Conservation (phyloP, 2,329 filamentous ascomycete genomes). For the Colletotrichum euphorbiae region DNA sequence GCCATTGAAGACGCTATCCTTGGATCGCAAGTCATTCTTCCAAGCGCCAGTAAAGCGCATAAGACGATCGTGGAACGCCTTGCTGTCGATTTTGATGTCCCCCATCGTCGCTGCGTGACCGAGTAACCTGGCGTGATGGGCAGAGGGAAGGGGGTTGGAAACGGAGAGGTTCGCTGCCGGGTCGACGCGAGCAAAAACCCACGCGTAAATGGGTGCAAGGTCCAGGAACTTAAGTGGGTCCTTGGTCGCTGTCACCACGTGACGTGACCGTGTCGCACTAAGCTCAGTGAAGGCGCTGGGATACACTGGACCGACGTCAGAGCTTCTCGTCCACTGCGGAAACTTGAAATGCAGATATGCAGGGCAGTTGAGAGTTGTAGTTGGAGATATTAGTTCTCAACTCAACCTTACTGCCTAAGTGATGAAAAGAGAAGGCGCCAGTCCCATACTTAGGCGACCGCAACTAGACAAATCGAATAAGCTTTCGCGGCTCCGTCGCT, state of each 20-base stretch:
- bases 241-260: slow-evolving; percentile 47
- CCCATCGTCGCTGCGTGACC: slow-evolving; percentile 63
- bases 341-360: no score
- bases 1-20: slow-evolving; percentile 84
- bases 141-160: slow-evolving; percentile 31
- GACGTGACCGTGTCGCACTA: slow-evolving; percentile 41
- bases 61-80: slow-evolving; percentile 92
- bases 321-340: neutral
- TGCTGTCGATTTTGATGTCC: slow-evolving; percentile 95
- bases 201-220: slow-evolving; percentile 53
- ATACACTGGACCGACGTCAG: slow-evolving; percentile 14
- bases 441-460: no score
- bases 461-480: no score
- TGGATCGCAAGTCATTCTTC: slow-evolving; percentile 94
- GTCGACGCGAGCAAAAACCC: slow-evolving; percentile 54
- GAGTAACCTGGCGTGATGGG: slow-evolving; percentile 38
- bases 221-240: slow-evolving; percentile 8
- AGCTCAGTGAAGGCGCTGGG: neutral
- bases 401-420: no score
- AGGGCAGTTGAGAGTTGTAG: no score
- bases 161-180: slow-evolving; percentile 34
- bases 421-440: no score
- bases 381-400: no score
- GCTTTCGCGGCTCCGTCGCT: no score
- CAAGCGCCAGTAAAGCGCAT: slow-evolving; percentile 88